Base-by-base conservation (phyloP, 345 rosid genomes). In the Noccaea caerulescens region DNA sequence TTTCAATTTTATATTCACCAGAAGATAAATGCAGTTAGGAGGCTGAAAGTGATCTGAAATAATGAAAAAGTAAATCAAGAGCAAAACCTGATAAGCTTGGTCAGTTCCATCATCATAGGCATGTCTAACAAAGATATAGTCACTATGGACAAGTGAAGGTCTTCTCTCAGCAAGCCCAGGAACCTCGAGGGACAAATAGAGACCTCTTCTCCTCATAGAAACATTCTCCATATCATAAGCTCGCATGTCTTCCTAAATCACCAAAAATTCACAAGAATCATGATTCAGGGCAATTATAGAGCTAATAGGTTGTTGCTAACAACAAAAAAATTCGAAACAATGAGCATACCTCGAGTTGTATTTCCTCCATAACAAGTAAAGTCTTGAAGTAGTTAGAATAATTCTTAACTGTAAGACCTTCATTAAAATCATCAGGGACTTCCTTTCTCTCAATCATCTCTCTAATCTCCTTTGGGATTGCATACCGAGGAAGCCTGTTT, bases 91-190 rank as follows among this genome's bases (percentile, higher is more conserved):
- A 80, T 76, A 83, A 50, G 84, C 44, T 23, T 7, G 44, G 11
- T 58, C 76, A 56, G 66, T 63, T 13, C 42, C 80, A 80, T 64
- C 77, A 53, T 56, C 80, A 58, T 56, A 71, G 47, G 84, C 81
- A 72, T 52, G 72, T 78, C 75, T 83, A 43, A 56, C 95, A 69
- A 85, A 82, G 71, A 93, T 80, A 66, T 0, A 53, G 63, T 93
- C 97, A 68, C 97, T 95, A 76, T 80, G 85, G 45, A 91, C 91
- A 80, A 93, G 87, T 10, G 96, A 91, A 69, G 97, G 96, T 75
- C 97, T 83, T 64, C 80, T 85, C 89, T 93, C 98, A 62, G 98
- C 98, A 46, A 93, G 91, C 43, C 96, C 98, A 10, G 90, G 93
- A 63, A 93, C 95, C 70, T 60, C 66, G 53, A 93, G 96, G 14